Conservation (phyloP, 441 rosid species). For the Erodium moschatum region DNA sequence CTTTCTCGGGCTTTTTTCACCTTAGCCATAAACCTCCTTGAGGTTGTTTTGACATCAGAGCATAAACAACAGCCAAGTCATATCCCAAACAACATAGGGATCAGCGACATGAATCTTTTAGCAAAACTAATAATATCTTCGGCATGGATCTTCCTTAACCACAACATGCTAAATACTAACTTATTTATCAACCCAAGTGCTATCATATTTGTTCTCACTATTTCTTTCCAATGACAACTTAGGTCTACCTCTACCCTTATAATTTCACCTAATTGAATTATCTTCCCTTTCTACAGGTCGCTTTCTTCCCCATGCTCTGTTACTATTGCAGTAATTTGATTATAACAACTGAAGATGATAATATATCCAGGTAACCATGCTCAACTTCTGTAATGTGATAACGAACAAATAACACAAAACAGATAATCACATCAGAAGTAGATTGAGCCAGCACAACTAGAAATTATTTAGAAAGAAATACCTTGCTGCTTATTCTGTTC, state of each 20-base stretch:
- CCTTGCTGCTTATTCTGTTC: constrained; percentile 80
- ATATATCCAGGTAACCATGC: background rate
- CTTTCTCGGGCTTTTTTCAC: too few relatives aligned
- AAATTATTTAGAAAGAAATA: constrained; percentile 18
- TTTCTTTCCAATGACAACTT: background rate
- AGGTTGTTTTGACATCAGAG: background rate
- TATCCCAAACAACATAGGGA: background rate
- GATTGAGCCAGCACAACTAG: background rate
- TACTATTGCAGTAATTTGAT: background rate
- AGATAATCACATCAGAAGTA: background rate
- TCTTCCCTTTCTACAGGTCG: background rate
- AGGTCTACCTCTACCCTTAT: background rate
- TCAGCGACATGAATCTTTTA: background rate
- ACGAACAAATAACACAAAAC: background rate
- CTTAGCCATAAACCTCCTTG: too few relatives aligned
- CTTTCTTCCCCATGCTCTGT: background rate
- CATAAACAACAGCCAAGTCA: background rate
- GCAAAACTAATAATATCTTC: background rate
- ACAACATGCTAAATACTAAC: background rate
- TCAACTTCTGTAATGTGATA: background rate
- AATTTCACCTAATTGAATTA: background rate
- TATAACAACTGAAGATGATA: background rate
- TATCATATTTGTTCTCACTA: too few relatives aligned
- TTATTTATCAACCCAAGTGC: background rate
- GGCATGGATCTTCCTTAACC: background rate